Percentiles rank a stretch among this genome's conserved stretches.
phyloP scores from a whole-genome alignment of 331 rosid genomes.

The Cydonia oblonga region DNA sequence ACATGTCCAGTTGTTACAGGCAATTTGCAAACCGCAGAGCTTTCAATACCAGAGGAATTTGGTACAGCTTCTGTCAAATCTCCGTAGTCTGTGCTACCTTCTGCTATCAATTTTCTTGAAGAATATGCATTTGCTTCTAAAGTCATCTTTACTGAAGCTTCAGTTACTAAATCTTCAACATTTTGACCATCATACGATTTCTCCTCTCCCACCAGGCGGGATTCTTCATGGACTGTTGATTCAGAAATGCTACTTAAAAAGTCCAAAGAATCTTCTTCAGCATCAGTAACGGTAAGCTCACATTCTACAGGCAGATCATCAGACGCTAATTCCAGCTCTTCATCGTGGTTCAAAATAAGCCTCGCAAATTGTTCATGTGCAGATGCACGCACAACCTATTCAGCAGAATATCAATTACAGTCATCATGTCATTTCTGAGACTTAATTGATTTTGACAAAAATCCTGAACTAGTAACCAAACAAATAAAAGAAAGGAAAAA shows the following conservation, averaged over 20 bases:
- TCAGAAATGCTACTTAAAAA: constrained; percentile 46
- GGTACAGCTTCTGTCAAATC: constrained; percentile 25
- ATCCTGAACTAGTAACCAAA: background rate
- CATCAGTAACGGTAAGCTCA: constrained; percentile 51
- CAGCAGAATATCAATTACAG: constrained; percentile 9
- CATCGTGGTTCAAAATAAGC: constrained; percentile 67
- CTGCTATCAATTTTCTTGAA: constrained; percentile 29
- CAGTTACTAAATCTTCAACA: constrained; percentile 28
- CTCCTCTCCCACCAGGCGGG: constrained; percentile 28
- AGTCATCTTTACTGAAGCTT: constrained; percentile 35
- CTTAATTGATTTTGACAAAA: background rate
- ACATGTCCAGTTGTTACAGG: constrained; percentile 48
- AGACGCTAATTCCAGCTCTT: constrained; percentile 57
- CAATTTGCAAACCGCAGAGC: constrained; percentile 30
- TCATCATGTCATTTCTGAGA: constrained; percentile 15
- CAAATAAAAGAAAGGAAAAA: background rate
- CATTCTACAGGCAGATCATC: constrained; percentile 55
- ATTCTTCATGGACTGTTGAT: constrained; percentile 23
- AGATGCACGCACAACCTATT: constrained; percentile 87
- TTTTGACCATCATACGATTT: constrained; percentile 25
- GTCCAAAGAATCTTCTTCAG: constrained; percentile 52
- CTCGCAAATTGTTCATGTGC: constrained; percentile 98
- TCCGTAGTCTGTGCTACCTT: constrained; percentile 21
- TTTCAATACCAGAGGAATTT: constrained; percentile 24
- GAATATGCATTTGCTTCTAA: constrained; percentile 27